A percentile compares a stretch with the other conserved stretches of the same genome.
Evolutionary conservation across 1,284 basidiomycete genomes (phyloP).

Genomic region (Phlebopus sp.): DNA sequence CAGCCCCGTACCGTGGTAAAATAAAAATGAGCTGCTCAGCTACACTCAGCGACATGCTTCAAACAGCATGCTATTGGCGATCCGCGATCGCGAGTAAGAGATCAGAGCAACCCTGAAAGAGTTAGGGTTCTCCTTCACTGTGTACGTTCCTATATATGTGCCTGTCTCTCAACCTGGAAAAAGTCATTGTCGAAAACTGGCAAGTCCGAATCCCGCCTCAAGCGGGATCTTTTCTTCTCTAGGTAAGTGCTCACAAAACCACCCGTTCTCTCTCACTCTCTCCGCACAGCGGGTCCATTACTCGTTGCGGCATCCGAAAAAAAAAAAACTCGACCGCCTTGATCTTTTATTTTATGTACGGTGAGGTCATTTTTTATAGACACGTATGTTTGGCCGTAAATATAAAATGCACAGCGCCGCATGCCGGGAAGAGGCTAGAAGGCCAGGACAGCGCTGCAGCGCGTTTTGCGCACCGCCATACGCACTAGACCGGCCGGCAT

Average conservation of each 20-base stretch:
- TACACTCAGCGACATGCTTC: slow-evolving; percentile 1
- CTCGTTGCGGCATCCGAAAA: too few relatives aligned
- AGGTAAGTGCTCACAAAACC: too few relatives aligned
- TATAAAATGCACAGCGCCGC: neutral
- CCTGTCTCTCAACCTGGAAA: slow-evolving; percentile 3
- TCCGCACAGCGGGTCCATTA: too few relatives aligned
- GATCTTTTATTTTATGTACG: too few relatives aligned
- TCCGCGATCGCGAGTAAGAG: slow-evolving; percentile 17
- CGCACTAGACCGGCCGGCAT: neutral
- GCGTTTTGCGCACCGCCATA: slow-evolving; percentile 1
- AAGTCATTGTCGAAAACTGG: neutral
- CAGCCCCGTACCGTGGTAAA: neutral
- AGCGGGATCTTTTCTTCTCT: neutral
- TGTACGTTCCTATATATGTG: slow-evolving; percentile 12
- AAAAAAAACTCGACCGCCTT: too few relatives aligned
- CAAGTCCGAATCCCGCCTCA: slow-evolving; percentile 3
- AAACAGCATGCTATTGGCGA: slow-evolving; percentile 14
- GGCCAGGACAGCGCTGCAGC: neutral
- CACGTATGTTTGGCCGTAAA: neutral
- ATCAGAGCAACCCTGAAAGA: slow-evolving; percentile 33
- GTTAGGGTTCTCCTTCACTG: slow-evolving; percentile 18
- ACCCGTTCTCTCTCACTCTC: too few relatives aligned
- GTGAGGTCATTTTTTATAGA: neutral
- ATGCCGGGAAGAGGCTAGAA: neutral
- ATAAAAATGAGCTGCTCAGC: neutral